These are phyloP conservation scores for Magnusiomyces tetraspermus DNA, from an alignment of 1,139 yeast genomes.

Conservation along the genomic window DNA sequence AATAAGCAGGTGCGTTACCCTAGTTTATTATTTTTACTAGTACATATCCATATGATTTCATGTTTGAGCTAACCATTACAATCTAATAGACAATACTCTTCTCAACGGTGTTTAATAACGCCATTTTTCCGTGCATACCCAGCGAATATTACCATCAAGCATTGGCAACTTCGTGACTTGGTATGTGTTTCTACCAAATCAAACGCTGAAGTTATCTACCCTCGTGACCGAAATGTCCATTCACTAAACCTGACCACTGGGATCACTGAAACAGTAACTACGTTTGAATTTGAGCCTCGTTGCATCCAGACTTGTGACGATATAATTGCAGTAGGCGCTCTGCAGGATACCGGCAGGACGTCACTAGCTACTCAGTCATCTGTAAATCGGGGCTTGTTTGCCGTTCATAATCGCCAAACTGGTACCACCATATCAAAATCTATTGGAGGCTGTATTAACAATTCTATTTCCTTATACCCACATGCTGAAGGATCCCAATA, in stretches of 20 bases:
- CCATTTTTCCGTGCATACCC: constrained; percentile 20
- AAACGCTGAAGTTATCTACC: constrained; percentile 38
- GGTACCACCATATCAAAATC: constrained; percentile 43
- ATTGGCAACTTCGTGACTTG: constrained; percentile 84
- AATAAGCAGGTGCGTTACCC: neutral
- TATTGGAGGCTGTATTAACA: constrained; percentile 75
- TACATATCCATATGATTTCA: neutral
- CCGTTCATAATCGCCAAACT: constrained; percentile 44
- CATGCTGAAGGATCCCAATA: constrained; percentile 18
- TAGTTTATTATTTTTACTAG: too few species aligned
- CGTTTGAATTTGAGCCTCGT: constrained; percentile 53
- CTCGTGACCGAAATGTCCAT: constrained; percentile 40
- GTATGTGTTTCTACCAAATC: constrained; percentile 40
- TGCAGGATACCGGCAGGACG: constrained; percentile 31
- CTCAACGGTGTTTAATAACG: constrained; percentile 18
- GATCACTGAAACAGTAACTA: constrained; percentile 34
- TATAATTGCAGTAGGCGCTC: constrained; percentile 62
- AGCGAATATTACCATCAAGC: constrained; percentile 31
- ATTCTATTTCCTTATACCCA: constrained; percentile 55
- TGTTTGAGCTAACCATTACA: too few species aligned
- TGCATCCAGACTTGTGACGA: constrained; percentile 57
- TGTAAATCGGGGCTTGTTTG: constrained; percentile 44
- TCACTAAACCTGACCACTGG: constrained; percentile 36
- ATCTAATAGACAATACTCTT: constrained; percentile 1
- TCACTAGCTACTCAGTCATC: constrained; percentile 24